Conservation (phyloP, 192 early-diverging fungal genomes). For the Coemansia sp. region DNA sequence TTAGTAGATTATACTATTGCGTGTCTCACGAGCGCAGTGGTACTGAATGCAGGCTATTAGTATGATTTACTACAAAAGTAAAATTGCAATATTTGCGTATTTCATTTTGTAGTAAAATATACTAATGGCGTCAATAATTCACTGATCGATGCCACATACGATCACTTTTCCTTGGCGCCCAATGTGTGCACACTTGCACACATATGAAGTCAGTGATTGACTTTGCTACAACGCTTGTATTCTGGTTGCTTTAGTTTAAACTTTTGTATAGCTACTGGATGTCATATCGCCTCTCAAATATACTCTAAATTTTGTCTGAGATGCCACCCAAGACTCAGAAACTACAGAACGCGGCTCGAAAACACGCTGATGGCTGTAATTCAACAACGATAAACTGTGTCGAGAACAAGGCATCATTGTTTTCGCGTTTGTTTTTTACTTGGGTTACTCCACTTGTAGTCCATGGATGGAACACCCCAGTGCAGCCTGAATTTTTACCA, state of each 20-base stretch:
- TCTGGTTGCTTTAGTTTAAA: neutral
- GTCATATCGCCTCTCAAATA: neutral
- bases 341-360: neutral
- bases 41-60: too few species aligned
- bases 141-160: neutral
- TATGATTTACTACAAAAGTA: too few species aligned
- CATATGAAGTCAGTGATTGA: too few species aligned
- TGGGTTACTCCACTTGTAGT: conserved; percentile 46
- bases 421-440: conserved; percentile 43
- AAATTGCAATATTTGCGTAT: too few species aligned
- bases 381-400: conserved; percentile 4
- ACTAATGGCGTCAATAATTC: neutral
- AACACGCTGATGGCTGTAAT: neutral
- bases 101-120: neutral
- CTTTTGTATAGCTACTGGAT: neutral
- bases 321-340: neutral
- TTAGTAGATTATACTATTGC: neutral
- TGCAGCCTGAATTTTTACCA: conserved; percentile 29
- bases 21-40: neutral
- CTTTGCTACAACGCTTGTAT: too few species aligned
- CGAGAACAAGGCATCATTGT: conserved; percentile 31
- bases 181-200: neutral
- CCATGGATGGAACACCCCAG: conserved; percentile 34
- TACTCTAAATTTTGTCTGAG: neutral
- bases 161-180: neutral